These are phyloP conservation scores for Sarocladium brachiariae DNA, from an alignment of 2,329 filamentous ascomycete genomes.

Conservation along the genomic window DNA sequence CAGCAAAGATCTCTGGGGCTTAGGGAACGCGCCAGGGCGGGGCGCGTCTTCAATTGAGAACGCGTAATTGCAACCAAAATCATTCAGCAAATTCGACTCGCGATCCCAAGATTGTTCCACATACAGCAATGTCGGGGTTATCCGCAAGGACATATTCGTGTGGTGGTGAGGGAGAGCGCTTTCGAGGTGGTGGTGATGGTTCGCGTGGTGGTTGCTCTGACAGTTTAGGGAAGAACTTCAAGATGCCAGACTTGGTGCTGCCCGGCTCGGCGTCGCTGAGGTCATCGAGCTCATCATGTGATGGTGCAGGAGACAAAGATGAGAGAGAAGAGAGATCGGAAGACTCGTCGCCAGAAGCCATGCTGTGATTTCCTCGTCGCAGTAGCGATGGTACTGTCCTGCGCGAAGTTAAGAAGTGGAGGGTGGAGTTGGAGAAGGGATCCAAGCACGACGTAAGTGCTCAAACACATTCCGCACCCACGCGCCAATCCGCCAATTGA, in stretches of 20 bases:
- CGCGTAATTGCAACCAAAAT: conserved; percentile 9
- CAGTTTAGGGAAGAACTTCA: conserved; percentile 61
- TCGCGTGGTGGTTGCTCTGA: conserved; percentile 47
- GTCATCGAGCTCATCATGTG: conserved; percentile 44
- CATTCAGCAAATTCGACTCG: conserved; percentile 13
- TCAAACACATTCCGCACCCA: conserved; percentile 5
- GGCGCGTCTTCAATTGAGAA: conserved; percentile 28
- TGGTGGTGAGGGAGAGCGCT: conserved; percentile 78
- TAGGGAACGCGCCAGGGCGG: conserved; percentile 7
- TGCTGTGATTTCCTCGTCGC: conserved; percentile 25
- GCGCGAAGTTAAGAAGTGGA: conserved; percentile 8
- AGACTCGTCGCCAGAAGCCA: conserved; percentile 55
- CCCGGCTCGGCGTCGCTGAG: conserved; percentile 21
- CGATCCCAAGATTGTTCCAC: conserved; percentile 31
- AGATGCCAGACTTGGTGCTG: conserved; percentile 48
- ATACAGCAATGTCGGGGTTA: conserved; percentile 84
- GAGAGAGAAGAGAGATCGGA: conserved; percentile 57
- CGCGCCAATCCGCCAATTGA: conserved; percentile 8
- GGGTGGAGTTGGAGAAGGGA: conserved; percentile 8
- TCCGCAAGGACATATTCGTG: conserved; percentile 88
- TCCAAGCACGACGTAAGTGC: conserved; percentile 7
- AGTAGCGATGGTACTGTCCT: background rate
- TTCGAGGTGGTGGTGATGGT: conserved; percentile 60
- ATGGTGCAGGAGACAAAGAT: conserved; percentile 37
- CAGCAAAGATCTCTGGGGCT: conserved; percentile 21